Evolutionary conservation across 805 yeast genomes (phyloP).

Genomic region (Ogataea minuta): DNA sequence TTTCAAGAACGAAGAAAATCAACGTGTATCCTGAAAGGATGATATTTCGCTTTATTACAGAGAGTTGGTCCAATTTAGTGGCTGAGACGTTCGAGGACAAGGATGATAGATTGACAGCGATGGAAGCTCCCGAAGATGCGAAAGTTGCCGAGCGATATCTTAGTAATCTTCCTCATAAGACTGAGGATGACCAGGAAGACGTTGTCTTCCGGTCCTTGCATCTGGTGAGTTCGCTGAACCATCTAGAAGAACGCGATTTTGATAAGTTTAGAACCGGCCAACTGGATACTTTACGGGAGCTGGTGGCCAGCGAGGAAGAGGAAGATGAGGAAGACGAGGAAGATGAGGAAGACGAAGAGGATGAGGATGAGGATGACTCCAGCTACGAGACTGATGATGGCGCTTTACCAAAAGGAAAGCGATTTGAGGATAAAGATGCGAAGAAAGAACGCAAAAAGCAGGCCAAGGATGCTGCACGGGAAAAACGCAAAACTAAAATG

Average conservation of each 20-base stretch:
- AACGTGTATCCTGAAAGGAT: constrained; percentile 77
- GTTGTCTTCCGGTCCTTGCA: constrained; percentile 83
- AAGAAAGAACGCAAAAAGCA: constrained; percentile 73
- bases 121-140: constrained; percentile 37
- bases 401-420: constrained; percentile 60
- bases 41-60: constrained; percentile 75
- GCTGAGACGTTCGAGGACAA: constrained; percentile 10
- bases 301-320: constrained; percentile 40
- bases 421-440: constrained; percentile 71
- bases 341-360: constrained; percentile 29
- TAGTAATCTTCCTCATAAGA: constrained; percentile 55
- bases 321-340: constrained; percentile 18
- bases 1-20: constrained; percentile 66
- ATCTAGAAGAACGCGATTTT: constrained; percentile 88
- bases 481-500: constrained; percentile 77
- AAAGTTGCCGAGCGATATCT: constrained; percentile 42
- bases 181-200: constrained; percentile 57
- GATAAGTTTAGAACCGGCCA: constrained; percentile 76
- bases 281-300: constrained; percentile 69
- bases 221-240: constrained; percentile 73
- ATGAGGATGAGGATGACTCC: constrained; percentile 14
- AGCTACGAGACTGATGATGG: constrained; percentile 7
- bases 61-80: constrained; percentile 35
- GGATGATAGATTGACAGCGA: constrained; percentile 28
- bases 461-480: constrained; percentile 74